Conservation (phyloP, 495 filamentous ascomycete species). For the Letharia columbiana region DNA sequence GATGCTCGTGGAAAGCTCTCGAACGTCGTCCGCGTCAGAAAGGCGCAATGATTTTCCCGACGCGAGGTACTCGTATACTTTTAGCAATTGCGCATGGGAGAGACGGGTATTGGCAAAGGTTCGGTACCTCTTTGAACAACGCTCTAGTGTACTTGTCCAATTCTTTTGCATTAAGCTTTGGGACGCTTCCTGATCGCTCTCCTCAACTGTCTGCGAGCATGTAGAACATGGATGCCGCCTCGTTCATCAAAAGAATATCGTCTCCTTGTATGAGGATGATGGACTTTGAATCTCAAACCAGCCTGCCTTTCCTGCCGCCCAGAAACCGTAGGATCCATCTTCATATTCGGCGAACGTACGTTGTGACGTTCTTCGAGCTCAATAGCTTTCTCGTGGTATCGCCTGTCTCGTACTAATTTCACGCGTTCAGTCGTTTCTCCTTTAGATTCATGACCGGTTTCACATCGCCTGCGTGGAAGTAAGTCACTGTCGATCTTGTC, state of each 20-base stretch:
- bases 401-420: conserved; percentile 37
- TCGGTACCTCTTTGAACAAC: conserved; percentile 26
- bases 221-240: conserved; percentile 64
- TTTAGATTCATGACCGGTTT: background rate
- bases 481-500: conserved; percentile 41
- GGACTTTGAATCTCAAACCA: conserved; percentile 65
- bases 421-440: conserved; percentile 26
- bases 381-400: conserved; percentile 46
- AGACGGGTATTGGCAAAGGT: conserved; percentile 21
- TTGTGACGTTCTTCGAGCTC: conserved; percentile 53
- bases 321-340: conserved; percentile 53
- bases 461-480: conserved; percentile 30
- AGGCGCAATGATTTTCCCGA: conserved; percentile 26
- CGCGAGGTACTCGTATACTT: conserved; percentile 31
- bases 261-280: conserved; percentile 47
- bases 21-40: conserved; percentile 41
- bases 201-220: conserved; percentile 47
- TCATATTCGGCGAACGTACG: conserved; percentile 59
- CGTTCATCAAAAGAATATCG: conserved; percentile 58
- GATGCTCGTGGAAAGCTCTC: conserved; percentile 45
- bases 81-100: conserved; percentile 16
- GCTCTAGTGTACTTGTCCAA: conserved; percentile 15
- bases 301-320: conserved; percentile 68
- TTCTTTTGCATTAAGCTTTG: conserved; percentile 16
- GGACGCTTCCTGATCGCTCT: conserved; percentile 16